Evolutionary conservation across 371 early-diverging fungal species (phyloP), one percentile per base, ranked within the genome.

Genomic region (Syncephalis plumigaleata): DNA sequence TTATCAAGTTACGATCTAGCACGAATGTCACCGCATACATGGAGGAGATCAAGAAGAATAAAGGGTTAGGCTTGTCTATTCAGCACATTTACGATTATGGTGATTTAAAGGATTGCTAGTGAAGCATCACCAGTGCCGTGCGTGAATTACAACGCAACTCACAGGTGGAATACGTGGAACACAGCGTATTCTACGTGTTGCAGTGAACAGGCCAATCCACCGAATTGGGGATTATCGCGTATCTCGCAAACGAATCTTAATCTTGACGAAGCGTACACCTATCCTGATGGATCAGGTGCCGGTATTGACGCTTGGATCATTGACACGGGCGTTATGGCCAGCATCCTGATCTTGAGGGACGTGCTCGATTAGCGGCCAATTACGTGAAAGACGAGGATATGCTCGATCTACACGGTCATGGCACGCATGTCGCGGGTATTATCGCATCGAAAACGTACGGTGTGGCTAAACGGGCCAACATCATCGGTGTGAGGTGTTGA

Each of bases 361-460:
- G 67, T 46, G 75, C 72, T 36, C 47, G 39, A 42, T 48, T 24
- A 45, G 8, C 3, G 43, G 21, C 13, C 3, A 43, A 43, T 13
- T 22, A 13, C 7, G 21, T 43, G 3, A 13, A 13, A 11, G 11
- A 43, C 22, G 43, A 24, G 43, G 21, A 16, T 24, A 36, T n/a
- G 20, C 8, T 40, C n/a, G 26, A 52, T 63, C 51, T 69, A 43
- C 58, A 65, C 52, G 62, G 66, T 15, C 66, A 65, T 48, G 82
- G 81, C 46, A 85, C 90, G 9, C 87, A 88, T 56, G 81, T 81
- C 26, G 73, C 85, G 42, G 84, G 89, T 44, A 79, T 79, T 23
- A 73, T 85, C 51, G 91, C 67, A 25, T 77, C 84, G 22, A 68
- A 61, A 25, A 71, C 64, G 15, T 63, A 60, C 45, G 81, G 82